Base-by-base conservation (phyloP, 768 basidiomycete species). In the Suillus paluster region DNA sequence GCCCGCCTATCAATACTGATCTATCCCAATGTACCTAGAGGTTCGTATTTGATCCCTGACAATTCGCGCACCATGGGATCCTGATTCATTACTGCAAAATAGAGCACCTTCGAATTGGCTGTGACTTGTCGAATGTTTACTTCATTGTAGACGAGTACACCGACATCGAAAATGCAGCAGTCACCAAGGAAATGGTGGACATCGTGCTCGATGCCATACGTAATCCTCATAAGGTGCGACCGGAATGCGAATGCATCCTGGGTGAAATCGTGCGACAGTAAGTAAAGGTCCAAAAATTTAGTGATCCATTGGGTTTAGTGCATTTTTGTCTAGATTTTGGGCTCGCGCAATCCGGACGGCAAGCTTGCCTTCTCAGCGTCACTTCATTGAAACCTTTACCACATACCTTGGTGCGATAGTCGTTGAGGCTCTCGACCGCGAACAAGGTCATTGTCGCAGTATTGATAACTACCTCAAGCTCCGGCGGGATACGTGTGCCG, bases 91-190 rank as follows among this genome's bases (percentile, higher is more conserved):
- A 15, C 5, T 5, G 11, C n/a, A n/a, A 54, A 14, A 45, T 33
- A 74, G 67, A 67, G 19, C 53, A 65, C 23, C 55, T 70, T 21
- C 69, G 76, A 15, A 66, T 65, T 42, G 67, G 60, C 4, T 73
- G 71, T 57, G 77, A 77, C 38, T 60, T 77, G 41, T 76, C 75
- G 69, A 69, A 72, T 61, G 25, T 70, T 7, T 71, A 70, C 64
- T 77, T 74, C 59, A 59, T 74, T 21, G 50, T 74, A 33, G 77
- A 77, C 62, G 71, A 77, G 54, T 69, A 70, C 57, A 67, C 73
- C 34, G 77, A 78, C 50, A 57, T 64, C 5, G 63, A 55, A 38
- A 27, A 63, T 46, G 58, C 11, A 12, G 27, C 33, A 2, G 52
- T 21, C 25, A 25, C 58, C 14, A 39, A 27, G 9, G 39, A 55